Conservation (phyloP, 1,284 basidiomycete genomes). For the Gymnopus androsaceus region DNA sequence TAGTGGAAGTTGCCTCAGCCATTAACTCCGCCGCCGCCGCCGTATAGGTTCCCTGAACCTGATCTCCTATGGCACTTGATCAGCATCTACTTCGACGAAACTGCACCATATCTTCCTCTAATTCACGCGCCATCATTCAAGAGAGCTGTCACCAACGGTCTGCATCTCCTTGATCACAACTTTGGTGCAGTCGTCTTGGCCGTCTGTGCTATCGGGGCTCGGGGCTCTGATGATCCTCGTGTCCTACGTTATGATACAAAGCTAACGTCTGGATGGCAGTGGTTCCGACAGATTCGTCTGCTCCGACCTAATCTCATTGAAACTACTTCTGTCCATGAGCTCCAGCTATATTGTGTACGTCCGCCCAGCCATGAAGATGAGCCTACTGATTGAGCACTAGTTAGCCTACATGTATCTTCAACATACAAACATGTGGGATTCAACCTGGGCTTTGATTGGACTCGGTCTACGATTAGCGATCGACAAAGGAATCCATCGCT, state of each 20-base stretch:
- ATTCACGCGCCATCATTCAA: conserved; percentile 68
- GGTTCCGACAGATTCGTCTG: conserved; percentile 43
- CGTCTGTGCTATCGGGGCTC: conserved; percentile 64
- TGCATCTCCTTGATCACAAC: conserved; percentile 51
- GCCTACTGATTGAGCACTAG: neutral
- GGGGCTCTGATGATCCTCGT: conserved; percentile 59
- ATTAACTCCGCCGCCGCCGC: conserved; percentile 15
- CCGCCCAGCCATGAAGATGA: neutral
- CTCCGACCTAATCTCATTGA: conserved; percentile 43
- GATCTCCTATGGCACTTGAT: conserved; percentile 57
- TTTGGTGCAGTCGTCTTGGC: conserved; percentile 64
- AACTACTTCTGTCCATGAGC: conserved; percentile 54
- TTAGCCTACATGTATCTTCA: neutral
- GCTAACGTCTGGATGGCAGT: conserved; percentile 63
- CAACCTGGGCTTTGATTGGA: conserved; percentile 2
- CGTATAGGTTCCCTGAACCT: conserved; percentile 43
- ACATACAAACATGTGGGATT: neutral
- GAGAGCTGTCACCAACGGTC: conserved; percentile 44
- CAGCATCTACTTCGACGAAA: conserved; percentile 57
- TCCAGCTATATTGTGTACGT: conserved; percentile 45
- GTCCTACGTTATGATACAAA: conserved; percentile 43
- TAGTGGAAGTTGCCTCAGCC: conserved; percentile 32
- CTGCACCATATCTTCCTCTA: conserved; percentile 55
- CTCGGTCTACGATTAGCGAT: conserved; percentile 9
- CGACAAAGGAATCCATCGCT: conserved; percentile 13